phyloP scores from a whole-genome alignment of 2,329 filamentous ascomycete genomes.

The Grosmannia penicillata region DNA sequence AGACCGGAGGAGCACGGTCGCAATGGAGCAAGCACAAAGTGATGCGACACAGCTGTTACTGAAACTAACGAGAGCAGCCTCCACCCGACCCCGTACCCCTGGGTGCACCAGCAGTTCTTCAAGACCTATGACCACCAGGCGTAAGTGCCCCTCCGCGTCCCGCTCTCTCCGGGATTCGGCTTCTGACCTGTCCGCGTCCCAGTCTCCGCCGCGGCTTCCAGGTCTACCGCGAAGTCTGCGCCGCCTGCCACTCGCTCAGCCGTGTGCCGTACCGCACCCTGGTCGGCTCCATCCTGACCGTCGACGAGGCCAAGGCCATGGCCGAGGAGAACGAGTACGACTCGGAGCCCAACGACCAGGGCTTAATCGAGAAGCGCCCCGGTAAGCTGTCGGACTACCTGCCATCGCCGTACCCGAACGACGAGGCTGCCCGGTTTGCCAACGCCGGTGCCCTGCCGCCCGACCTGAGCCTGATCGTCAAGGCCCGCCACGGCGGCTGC shows the following conservation, averaged over 20 bases:
- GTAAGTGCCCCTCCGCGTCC: conserved; percentile 40
- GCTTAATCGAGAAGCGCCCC: conserved; percentile 94
- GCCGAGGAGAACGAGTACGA: conserved; percentile 99
- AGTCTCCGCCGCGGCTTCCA: conserved; percentile 98
- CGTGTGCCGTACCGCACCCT: conserved; percentile 88
- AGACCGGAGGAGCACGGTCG: no score
- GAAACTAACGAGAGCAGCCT: conserved; percentile 49
- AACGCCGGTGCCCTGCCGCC: conserved; percentile 97
- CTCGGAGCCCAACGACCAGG: conserved; percentile 92
- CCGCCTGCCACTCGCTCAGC: conserved; percentile 90
- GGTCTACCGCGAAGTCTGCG: conserved; percentile 97
- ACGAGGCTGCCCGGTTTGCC: conserved; percentile 91
- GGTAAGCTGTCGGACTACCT: conserved; percentile 99
- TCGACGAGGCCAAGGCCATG: conserved; percentile 93
- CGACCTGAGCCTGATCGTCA: conserved; percentile 94
- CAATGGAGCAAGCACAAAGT: no score
- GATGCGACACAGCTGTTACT: no score
- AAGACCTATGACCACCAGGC: conserved; percentile 96
- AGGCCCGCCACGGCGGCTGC: conserved; percentile 94
- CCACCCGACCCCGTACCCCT: conserved; percentile 83
- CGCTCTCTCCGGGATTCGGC: background rate
- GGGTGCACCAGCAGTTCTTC: conserved; percentile 81
- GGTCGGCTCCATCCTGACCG: conserved; percentile 83
- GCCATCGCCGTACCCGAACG: conserved; percentile 92
- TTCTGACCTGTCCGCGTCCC: conserved; percentile 4